A percentile compares a stretch with the other conserved stretches of the same genome.
Evolutionary conservation across 805 yeast genomes (phyloP).

Genomic region (Kodamaea restingae): DNA sequence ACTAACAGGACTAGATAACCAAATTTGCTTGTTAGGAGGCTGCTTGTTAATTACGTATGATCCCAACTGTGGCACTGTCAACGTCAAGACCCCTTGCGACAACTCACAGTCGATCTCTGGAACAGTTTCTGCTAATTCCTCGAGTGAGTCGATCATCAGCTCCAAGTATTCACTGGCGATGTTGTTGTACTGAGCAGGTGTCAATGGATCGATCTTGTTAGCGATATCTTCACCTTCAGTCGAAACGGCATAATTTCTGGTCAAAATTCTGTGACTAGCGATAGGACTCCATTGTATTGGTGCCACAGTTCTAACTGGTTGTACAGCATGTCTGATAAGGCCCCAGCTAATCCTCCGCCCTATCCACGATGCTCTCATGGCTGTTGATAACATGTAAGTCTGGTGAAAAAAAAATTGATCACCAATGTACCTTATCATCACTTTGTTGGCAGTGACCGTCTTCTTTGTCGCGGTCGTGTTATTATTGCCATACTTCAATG

Average conservation of each 20-base stretch:
- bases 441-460: slow-evolving; percentile 38
- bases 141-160: slow-evolving; percentile 59
- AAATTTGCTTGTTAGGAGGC: slow-evolving; percentile 95
- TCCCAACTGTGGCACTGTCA: slow-evolving; percentile 68
- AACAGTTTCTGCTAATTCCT: slow-evolving; percentile 55
- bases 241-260: slow-evolving; percentile 16
- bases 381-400: not conserved
- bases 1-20: slow-evolving; percentile 90
- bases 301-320: too few species aligned
- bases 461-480: slow-evolving; percentile 39
- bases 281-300: not conserved
- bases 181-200: slow-evolving; percentile 55
- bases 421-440: slow-evolving; percentile 28
- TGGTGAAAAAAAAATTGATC: not conserved
- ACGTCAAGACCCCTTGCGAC: slow-evolving; percentile 81
- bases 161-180: slow-evolving; percentile 70
- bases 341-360: not conserved
- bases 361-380: not conserved
- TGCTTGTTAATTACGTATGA: slow-evolving; percentile 92
- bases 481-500: slow-evolving; percentile 47
- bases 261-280: not conserved
- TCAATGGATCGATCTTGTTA: slow-evolving; percentile 45
- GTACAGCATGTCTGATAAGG: too few species aligned
- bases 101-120: slow-evolving; percentile 74
- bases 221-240: slow-evolving; percentile 58